Evolutionary conservation across 768 basidiomycete genomes (phyloP), one percentile per base, ranked within the genome.

Genomic region (Russula earlei): DNA sequence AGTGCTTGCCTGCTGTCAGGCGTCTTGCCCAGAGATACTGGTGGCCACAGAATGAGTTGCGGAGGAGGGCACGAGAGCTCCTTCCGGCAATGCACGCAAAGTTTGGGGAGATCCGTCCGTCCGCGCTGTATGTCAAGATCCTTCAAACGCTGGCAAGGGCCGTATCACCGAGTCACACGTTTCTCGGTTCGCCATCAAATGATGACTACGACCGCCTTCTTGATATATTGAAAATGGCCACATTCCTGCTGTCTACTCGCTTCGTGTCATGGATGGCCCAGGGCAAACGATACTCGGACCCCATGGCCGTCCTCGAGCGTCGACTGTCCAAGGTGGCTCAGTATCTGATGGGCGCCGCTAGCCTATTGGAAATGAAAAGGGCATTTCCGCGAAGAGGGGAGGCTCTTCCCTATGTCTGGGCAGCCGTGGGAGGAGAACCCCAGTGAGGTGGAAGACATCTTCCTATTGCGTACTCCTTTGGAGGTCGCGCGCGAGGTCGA

Each of bases 261-360:
- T 53, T 58, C 47, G 37, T 54, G 19, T 54, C 52, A 11, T 49
- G 57, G 52, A 24, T 51, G 36, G 57, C 47, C 14, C 52, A 38
- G 41, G 29, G 20, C 3, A 20, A 38, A 41, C 42, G 22, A 36
- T 38, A 43, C 54, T 54, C 57, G 14, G 47, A 44, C 31, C 33
- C 47, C 19, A 37, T 54, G 47, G 52, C 36, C 27, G 4, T 58
- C 19, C 52, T 58, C 29, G 57, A 58, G 36, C 52, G 52, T 27
- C 46, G 47, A 17, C 33, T 58, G 15, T 58, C 48, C 36, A 42
- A 22, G 27, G 52, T 58, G 17, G 57, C 57, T 10, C 57, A 58
- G 34, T 58, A 58, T 54, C 8, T 49, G 40, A 58, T 58, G 57
- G 57, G 57, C 7, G 52, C 57, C 14, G 53, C 47, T n/a, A 54